Percentiles rank a stretch among this genome's conserved stretches.
phyloP scores from a whole-genome alignment of 352 stramenopile species.

The Pythium apleroticum region DNA sequence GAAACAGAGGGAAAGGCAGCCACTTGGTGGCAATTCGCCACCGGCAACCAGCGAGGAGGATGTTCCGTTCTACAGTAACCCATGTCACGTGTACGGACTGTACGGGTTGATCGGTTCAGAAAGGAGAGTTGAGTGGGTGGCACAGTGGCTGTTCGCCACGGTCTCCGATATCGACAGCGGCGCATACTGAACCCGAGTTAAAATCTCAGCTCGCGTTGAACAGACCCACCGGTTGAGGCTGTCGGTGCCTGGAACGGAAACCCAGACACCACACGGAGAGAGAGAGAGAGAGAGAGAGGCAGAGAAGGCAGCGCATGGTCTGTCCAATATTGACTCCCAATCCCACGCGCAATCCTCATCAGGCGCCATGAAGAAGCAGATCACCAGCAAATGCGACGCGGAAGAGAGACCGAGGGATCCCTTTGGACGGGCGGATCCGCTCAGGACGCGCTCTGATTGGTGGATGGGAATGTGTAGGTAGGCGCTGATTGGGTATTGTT shows the following conservation, averaged over 20 bases:
- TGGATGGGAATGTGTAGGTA: not conserved
- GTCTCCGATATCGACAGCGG: too few relatives aligned
- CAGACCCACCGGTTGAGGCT: not conserved
- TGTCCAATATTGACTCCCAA: not conserved
- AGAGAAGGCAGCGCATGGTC: not conserved
- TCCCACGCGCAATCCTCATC: not conserved
- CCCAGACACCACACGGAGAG: not conserved
- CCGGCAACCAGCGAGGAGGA: not conserved
- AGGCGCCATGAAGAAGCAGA: not conserved
- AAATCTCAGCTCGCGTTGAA: not conserved
- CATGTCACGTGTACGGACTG: not conserved
- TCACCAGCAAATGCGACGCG: not conserved
- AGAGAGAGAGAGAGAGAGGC: not conserved
- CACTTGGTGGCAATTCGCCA: not conserved
- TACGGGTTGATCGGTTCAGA: too few relatives aligned
- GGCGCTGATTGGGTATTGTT: slow-evolving; percentile 10
- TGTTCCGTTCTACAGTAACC: slow-evolving; percentile 3
- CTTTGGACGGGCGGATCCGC: slow-evolving; percentile 24
- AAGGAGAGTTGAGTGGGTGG: not conserved
- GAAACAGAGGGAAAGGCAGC: slow-evolving; percentile 14
- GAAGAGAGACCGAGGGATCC: not conserved
- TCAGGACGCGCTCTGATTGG: slow-evolving; percentile 8
- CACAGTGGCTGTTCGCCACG: too few relatives aligned
- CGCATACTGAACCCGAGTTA: not conserved
- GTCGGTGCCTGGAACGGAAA: not conserved